These are phyloP conservation scores for Linnemannia exigua DNA, from an alignment of 192 early-diverging fungal species.

Conservation along the genomic window DNA sequence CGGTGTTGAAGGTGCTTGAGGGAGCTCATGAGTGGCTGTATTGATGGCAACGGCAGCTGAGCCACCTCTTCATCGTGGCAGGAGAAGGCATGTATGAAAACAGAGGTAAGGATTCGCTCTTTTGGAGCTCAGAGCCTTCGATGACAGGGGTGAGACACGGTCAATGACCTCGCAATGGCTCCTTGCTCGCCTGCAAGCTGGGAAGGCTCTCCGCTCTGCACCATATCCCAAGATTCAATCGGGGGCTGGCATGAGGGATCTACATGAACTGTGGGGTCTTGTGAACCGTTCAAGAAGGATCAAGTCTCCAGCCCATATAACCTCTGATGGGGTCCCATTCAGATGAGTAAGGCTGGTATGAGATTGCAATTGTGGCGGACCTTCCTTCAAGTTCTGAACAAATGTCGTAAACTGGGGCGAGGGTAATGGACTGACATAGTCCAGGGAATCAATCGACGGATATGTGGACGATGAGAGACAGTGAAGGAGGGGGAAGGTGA, in stretches of 20 bases:
- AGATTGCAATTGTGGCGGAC: neutral
- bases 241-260: constrained; percentile 7
- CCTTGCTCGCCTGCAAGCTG: neutral
- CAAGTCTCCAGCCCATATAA: constrained; percentile 24
- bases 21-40: neutral
- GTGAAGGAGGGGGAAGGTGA: constrained; percentile 13
- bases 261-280: neutral
- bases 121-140: neutral
- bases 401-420: constrained; percentile 31
- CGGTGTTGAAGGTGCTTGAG: neutral
- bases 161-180: neutral
- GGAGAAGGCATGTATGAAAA: neutral
- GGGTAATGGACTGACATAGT: neutral
- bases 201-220: neutral
- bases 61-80: neutral
- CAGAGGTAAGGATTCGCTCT: neutral
- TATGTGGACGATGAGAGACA: too few species aligned
- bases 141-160: neutral
- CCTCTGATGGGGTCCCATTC: neutral
- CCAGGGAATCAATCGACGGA: neutral
- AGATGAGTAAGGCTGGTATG: neutral
- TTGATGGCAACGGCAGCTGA: neutral
- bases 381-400: neutral
- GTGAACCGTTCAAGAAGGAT: neutral
- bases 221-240: neutral